Evolutionary conservation across 2,329 filamentous ascomycete species (phyloP), one percentile per base, ranked within the genome.

Genomic region (Xylaria sp.): DNA sequence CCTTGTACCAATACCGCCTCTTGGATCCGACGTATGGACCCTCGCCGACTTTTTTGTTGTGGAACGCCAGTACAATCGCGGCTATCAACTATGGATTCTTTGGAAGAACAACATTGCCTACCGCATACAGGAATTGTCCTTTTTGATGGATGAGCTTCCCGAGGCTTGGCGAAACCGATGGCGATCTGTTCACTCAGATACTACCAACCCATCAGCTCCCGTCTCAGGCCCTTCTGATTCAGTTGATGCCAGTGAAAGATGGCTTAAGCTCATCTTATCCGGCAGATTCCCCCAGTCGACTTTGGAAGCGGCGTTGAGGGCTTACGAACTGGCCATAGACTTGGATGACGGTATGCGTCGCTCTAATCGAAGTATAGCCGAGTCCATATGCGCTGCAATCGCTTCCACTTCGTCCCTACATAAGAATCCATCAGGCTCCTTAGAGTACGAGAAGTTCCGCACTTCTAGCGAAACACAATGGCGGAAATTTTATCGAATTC

Each of bases 51-150:
- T 94, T 72, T 84, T 85, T 50, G 79, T 92, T 21, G 82, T 86
- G 82, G 38, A 81, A 83, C 57, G 76, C 78, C 7, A 84, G 83
- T n/a, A 83, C 80, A 53, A 79, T 77, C 17, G 83, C 87, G 71
- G 84, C 84, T 64, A 67, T 43, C 65, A 66, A 67, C 72, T 94
- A 42, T 95, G 92, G 92, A 84, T 90, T 2, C 76, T 95, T 43
- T 94, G 91, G 91, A 92, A 93, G 78, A 93, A 93, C 74, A 93
- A 94, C 74, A 88, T 90, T 70, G 87, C 88, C 2, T 93, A 92
- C 72, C 84, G 90, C 63, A 83, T 93, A 9, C 91, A 92, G 74
- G 87, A 85, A 60, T 77, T 97, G 45, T 88, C 88, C 47, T 90
- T 96, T 67, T 84, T 90, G 69, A 81, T 89, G n/a, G 83, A 86